Conservation (phyloP, 78 protist species). For the Guillardia theta region DNA sequence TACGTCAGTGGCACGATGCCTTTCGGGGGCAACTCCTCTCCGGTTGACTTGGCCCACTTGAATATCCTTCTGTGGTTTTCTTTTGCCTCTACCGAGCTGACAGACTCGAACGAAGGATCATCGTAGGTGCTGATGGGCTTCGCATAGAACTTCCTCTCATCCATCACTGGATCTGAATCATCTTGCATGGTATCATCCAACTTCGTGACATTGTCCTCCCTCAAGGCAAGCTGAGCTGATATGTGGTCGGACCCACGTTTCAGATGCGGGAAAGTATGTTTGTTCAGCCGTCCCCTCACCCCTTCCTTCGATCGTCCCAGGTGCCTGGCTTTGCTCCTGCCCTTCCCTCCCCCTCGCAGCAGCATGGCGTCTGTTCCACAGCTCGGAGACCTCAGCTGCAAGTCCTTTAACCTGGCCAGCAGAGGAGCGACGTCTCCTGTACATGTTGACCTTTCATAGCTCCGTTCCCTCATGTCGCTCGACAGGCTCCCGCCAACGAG, state of each 20-base stretch:
- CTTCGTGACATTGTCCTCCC: neutral
- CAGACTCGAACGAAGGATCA: neutral
- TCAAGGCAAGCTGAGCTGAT: no score
- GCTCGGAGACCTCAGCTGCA: no score
- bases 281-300: neutral
- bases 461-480: no score
- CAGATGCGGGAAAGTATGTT: neutral
- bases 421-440: no score
- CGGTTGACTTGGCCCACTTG: neutral
- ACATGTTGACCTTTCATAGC: no score
- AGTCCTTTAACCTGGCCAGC: no score
- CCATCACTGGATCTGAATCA: neutral
- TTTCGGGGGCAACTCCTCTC: neutral
- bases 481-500: no score
- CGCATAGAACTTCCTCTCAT: neutral
- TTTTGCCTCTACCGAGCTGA: neutral
- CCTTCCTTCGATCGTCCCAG: neutral
- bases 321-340: neutral
- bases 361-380: no score
- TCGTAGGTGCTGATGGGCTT: neutral
- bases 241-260: neutral
- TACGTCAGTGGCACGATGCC: neutral
- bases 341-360: neutral
- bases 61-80: neutral
- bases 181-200: neutral